Evolutionary conservation across 225 moss, liverwort and hornwort genomes (phyloP), one percentile per base, ranked within the genome.

Genomic region (Climacium dendroides): DNA sequence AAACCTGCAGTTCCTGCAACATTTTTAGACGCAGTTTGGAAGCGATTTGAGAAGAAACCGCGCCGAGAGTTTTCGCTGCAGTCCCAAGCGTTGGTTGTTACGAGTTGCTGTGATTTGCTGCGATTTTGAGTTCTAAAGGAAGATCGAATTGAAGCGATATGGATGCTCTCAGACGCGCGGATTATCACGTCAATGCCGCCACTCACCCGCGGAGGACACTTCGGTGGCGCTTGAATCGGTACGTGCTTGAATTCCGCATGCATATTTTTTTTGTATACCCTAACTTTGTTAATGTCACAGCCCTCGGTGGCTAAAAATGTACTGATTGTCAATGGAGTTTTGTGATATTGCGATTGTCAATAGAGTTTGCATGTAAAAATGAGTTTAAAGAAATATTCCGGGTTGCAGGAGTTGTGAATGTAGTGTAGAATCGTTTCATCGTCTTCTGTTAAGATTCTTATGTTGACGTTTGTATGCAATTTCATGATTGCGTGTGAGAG

Each of bases 171-270:
- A 76, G 93, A 67, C 87, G 90, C 26, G 91, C 93, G 71, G 93
- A 93, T 89, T 85, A 90, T 47, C 90, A 83, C 53, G 89, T 93
- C 29, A 90, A 90, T 76, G 89, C 88, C 66, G 93, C 90, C 29
- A 93, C 93, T 19, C 87, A 93, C 62, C 93, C 91, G 39, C 91
- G 89, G 71, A 85, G 89, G 81, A 93, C 90, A 41, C 87, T 93
- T 41, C 76, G 91, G 71, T 91, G 93, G 93, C 91, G 93, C 79
- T 85, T 91, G 71, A 93, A 93, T 83, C 90, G 93, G 93, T 93
- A 70, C 53, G 89, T 80, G 71, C 17, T 52, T 50, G 50, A 20
- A 17, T 39, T 14, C 77, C 24, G 10, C 28, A 5, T 15, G 85
- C 14, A 29, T 15, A 3, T 24, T 1, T 41, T 75, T 48, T 26